Conservation (phyloP, 768 basidiomycete genomes). For the Exidia glandulosa region DNA sequence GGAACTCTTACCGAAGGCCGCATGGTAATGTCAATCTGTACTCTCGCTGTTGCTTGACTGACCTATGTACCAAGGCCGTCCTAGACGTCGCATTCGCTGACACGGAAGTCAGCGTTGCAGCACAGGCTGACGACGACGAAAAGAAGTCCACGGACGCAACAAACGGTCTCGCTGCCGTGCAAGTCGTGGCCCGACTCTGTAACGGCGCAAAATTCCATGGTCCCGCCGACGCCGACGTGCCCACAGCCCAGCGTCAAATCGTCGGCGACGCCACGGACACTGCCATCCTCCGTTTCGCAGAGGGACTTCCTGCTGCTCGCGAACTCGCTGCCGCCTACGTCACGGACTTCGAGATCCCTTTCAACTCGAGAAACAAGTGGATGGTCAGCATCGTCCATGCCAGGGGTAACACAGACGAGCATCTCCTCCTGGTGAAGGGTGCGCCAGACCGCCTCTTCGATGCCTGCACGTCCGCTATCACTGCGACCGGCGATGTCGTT, state of each 20-base stretch:
- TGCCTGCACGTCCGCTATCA: conserved; percentile 21
- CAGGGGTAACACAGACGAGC: conserved; percentile 6
- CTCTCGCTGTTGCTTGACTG: not conserved
- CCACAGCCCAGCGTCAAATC: conserved; percentile 23
- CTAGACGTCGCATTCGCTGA: conserved; percentile 29
- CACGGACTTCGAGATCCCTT: conserved; percentile 28
- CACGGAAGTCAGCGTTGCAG: conserved; percentile 9
- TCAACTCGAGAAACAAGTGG: conserved; percentile 47
- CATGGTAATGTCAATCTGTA: conserved; percentile 29
- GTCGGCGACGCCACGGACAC: conserved; percentile 44
- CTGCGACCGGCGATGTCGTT: conserved; percentile 20
- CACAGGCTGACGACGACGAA: not conserved
- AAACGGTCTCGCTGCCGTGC: conserved; percentile 20
- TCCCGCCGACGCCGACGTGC: conserved; percentile 11
- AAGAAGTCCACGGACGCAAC: conserved; percentile 5
- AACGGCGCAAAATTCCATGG: conserved; percentile 44
- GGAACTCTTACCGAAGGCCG: conserved; percentile 40
- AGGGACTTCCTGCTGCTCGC: conserved; percentile 17
- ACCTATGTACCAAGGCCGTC: conserved; percentile 21
- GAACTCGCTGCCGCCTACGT: conserved; percentile 13
- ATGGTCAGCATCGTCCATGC: conserved; percentile 35
- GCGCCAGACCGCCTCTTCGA: conserved; percentile 45
- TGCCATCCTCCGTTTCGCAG: conserved; percentile 42
- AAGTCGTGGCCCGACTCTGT: conserved; percentile 40
- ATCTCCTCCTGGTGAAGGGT: conserved; percentile 42